Evolutionary conservation across 768 basidiomycete genomes (phyloP).

Genomic region (Clitopilus hobsonii): DNA sequence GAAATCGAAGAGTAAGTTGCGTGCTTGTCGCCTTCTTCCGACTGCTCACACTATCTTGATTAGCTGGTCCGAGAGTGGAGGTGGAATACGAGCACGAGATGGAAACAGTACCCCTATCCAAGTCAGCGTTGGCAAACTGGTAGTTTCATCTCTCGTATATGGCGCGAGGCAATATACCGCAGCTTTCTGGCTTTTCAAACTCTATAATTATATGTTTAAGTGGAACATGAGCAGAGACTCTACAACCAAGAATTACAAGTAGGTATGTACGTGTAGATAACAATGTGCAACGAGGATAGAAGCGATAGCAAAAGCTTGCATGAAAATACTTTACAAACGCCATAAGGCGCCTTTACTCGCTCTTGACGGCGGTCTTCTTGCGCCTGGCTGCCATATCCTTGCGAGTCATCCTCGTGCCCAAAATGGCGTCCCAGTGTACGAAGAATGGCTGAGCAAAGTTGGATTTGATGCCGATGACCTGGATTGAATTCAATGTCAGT

Average conservation of each 20-base stretch:
- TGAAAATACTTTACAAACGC: not conserved
- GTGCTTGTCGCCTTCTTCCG: not conserved
- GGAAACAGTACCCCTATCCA: constrained; percentile 57
- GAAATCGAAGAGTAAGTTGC: constrained; percentile 52
- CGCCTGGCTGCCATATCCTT: constrained; percentile 54
- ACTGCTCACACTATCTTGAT: constrained; percentile 3
- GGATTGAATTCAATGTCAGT: constrained; percentile 2
- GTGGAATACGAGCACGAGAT: constrained; percentile 96
- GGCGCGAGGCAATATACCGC: constrained; percentile 2
- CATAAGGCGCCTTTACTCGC: constrained; percentile 13
- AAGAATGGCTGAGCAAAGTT: constrained; percentile 98
- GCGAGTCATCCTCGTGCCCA: constrained; percentile 83
- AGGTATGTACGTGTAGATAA: not conserved
- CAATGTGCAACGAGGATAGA: not conserved
- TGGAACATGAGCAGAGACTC: not conserved
- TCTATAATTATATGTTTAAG: no score
- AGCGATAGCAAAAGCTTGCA: not conserved
- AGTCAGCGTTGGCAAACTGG: constrained; percentile 50
- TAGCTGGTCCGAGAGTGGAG: constrained; percentile 80
- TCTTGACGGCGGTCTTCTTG: constrained; percentile 27
- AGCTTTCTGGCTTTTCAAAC: not conserved
- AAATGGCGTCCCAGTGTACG: constrained; percentile 84
- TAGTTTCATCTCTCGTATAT: constrained; percentile 24
- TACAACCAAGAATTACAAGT: not conserved
- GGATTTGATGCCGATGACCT: constrained; percentile 85